These are phyloP conservation scores for Davidsoniella eucalypti DNA, from an alignment of 2,329 filamentous ascomycete genomes.

Conservation along the genomic window DNA sequence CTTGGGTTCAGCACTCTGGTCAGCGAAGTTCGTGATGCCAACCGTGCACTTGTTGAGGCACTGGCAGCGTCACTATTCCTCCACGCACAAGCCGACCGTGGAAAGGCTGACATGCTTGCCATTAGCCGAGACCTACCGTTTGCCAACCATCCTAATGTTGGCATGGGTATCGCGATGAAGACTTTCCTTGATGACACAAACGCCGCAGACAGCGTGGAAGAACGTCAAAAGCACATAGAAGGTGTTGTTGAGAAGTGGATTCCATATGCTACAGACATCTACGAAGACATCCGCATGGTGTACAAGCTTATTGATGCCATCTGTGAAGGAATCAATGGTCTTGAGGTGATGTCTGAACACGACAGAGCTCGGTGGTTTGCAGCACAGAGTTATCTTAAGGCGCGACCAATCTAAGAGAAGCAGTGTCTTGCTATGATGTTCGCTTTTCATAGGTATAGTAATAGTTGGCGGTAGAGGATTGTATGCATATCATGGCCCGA, in stretches of 20 bases:
- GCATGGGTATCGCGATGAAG: conserved; percentile 63
- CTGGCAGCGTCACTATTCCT: conserved; percentile 67
- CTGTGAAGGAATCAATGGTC: conserved; percentile 29
- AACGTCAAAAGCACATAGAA: conserved; percentile 28
- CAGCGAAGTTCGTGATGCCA: conserved; percentile 57
- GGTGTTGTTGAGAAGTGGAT: conserved; percentile 37
- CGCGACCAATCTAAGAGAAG: conserved; percentile 11
- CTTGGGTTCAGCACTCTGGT: conserved; percentile 75
- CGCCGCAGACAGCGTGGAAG: conserved; percentile 34
- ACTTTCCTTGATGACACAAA: conserved; percentile 56
- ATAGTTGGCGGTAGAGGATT: too few relatives aligned
- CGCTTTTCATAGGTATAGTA: too few relatives aligned
- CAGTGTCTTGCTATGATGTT: not conserved
- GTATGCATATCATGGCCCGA: too few relatives aligned
- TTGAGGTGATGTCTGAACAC: conserved; percentile 3
- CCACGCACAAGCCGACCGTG: conserved; percentile 59
- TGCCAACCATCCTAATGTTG: conserved; percentile 52
- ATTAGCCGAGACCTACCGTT: conserved; percentile 63
- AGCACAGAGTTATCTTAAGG: conserved; percentile 9
- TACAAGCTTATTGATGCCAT: conserved; percentile 43
- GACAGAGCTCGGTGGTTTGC: conserved; percentile 7
- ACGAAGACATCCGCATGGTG: conserved; percentile 42
- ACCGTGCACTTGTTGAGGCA: conserved; percentile 74
- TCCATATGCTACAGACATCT: conserved; percentile 40
- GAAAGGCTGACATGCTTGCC: conserved; percentile 47